phyloP scores from a whole-genome alignment of 306 rosid species.

The Ammopiptanthus mongolicus region DNA sequence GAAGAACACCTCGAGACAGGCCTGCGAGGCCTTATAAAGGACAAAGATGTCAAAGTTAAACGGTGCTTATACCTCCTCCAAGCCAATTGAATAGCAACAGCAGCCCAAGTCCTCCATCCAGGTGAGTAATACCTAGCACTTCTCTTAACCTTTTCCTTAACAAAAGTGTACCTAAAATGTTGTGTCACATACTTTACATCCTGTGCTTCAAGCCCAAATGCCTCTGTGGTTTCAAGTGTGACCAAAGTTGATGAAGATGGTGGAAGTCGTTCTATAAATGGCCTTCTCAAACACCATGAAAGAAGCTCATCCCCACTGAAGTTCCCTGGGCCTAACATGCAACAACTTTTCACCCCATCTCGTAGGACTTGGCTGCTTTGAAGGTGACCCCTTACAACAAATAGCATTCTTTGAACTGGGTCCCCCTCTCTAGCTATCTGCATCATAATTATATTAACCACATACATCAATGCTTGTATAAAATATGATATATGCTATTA shows the following conservation, averaged over 20 bases:
- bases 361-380: conserved; percentile 83
- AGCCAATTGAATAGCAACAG: conserved; percentile 87
- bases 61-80: conserved; percentile 82
- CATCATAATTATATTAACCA: neutral
- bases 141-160: conserved; percentile 82
- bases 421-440: conserved; percentile 86
- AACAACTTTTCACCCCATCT: conserved; percentile 83
- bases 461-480: neutral
- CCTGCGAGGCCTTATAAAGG: conserved; percentile 76
- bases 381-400: conserved; percentile 91
- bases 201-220: conserved; percentile 74
- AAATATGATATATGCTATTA: neutral
- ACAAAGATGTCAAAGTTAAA: conserved; percentile 59
- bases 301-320: conserved; percentile 92
- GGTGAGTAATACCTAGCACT: conserved; percentile 93
- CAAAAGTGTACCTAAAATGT: conserved; percentile 88
- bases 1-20: conserved; percentile 77
- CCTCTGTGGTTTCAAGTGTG: conserved; percentile 81
- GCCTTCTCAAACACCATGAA: conserved; percentile 84
- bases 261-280: conserved; percentile 73
- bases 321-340: conserved; percentile 94
- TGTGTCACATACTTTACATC: conserved; percentile 91
- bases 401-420: conserved; percentile 89
- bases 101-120: conserved; percentile 97
- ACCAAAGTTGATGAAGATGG: conserved; percentile 68